These are phyloP conservation scores for Yamadazyma dendronema DNA, from an alignment of 1,139 yeast species.

Conservation along the genomic window DNA sequence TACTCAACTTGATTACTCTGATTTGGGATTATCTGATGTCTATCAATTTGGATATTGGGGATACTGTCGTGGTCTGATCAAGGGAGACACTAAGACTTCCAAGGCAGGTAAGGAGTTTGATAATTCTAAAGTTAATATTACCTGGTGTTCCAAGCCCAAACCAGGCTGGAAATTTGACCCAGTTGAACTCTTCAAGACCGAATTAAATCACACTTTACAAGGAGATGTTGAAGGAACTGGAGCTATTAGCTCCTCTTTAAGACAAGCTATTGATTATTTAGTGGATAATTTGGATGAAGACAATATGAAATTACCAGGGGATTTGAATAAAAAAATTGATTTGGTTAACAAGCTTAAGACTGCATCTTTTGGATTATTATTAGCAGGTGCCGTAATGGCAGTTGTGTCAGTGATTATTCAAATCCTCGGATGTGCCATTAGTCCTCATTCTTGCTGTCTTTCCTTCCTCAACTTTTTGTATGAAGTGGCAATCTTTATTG, in stretches of 20 bases:
- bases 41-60: conserved; percentile 73
- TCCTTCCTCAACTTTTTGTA: conserved; percentile 41
- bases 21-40: conserved; percentile 56
- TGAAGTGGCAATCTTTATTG: conserved; percentile 29
- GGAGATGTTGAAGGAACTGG: conserved; percentile 24
- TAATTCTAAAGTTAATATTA: conserved; percentile 40
- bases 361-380: conserved; percentile 29
- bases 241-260: conserved; percentile 21
- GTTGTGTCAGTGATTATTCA: conserved; percentile 32
- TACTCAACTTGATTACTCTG: conserved; percentile 17
- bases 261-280: conserved; percentile 27
- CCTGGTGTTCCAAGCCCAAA: conserved; percentile 56
- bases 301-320: conserved; percentile 38
- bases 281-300: conserved; percentile 29
- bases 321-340: conserved; percentile 30
- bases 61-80: conserved; percentile 57
- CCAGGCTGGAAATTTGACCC: conserved; percentile 55
- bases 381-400: conserved; percentile 27
- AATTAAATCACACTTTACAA: conserved; percentile 33
- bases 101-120: conserved; percentile 18
- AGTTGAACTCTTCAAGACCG: conserved; percentile 41
- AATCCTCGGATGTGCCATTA: conserved; percentile 30
- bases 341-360: conserved; percentile 25
- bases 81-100: conserved; percentile 11
- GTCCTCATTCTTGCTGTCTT: conserved; percentile 39